Evolutionary conservation across 1,284 basidiomycete species (phyloP), one percentile per base, ranked within the genome.

Genomic region (Pseudozyma thailandica): DNA sequence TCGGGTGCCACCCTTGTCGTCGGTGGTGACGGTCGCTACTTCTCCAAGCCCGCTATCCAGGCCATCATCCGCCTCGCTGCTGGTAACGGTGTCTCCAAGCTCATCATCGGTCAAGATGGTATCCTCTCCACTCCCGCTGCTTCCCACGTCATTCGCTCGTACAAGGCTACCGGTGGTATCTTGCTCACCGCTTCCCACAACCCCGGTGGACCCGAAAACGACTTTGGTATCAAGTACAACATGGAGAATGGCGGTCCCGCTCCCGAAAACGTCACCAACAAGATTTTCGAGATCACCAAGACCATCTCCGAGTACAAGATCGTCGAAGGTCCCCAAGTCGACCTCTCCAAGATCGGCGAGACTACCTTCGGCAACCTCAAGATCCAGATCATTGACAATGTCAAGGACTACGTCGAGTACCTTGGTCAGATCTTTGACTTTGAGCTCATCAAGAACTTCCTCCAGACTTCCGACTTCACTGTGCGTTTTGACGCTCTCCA

Each of bases 201-300:
- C 85, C 94, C 95, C 10, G 95, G 95, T 68, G 95, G 95, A 42
- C 95, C 96, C 26, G 88, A 98, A 79, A 92, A 92, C 79, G 95
- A 98, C 85, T 98, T 98, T 84, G 95, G 95, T 63, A 97, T 98
- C 89, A 98, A 98, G 86, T 98, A 96, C 87, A 98, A 98, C 86
- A 90, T 94, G 58, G 90, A 90, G 43, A 98, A 98, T 80, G 95
- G 95, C 71, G 96, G 95, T 0, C 95, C 95, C 25, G 95, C 95
- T 9, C 94, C 95, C 2, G 95, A 98, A 85, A 88, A 86, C 72
- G 91, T 98, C 58, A 98, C 95, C 20, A 88, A 98, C 86, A 90
- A 90, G 85, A 98, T 98, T 77, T 96, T 88, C 84, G 91, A 93
- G 82, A 90, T 90, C 84, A 94, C 93, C 59, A 94, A 92, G 87